Evolutionary conservation across 176 grass and related monocot genomes (phyloP), one percentile per base, ranked within the genome.

Genomic region (Areca catechu): DNA sequence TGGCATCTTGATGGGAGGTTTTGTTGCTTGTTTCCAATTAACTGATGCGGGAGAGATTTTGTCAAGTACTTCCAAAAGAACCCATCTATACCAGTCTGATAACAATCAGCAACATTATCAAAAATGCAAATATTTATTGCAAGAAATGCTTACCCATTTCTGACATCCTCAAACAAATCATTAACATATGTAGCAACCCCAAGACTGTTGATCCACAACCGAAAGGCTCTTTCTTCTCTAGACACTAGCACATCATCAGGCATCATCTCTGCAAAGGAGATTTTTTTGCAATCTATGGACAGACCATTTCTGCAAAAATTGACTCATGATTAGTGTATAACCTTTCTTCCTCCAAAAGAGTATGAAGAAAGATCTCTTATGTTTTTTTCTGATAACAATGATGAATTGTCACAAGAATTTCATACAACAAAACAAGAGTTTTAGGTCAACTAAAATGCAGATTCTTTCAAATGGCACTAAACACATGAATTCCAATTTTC

Each of bases 121-220:
- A 21, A 43, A 74, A 30, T 51, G 5, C 9, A 43, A 22, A 24
- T 37, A 7, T 68, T 51, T 58, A 22, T 24, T 34, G 28, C 43
- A 53, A 54, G n/a, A 37, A 56, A 16, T 61, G 28, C 29, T 78
- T 85, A 97, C 92, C 92, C 92, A 27, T 97, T 85, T 77, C 84
- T 85, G 65, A 97, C 58, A 82, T 97, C 92, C 86, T 97, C 92
- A 60, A 91, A 91, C 60, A 97, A 70, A 84, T 85, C 91, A 81
- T 97, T 97, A n/a, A 97, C 80, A 37, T 97, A 97, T 63, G 92
- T 75, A 53, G 56, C 83, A 48, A 88, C 80, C 15, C 92, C 92
- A 74, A 97, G 92, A 77, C 83, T 97, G 69, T 97, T 97, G 65
- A 97, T 97, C 92, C 92, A 97, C 80, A 97, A 86, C 51, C 92